phyloP scores from a whole-genome alignment of 108 stramenopile species.

The Skeletonema marinoi region DNA sequence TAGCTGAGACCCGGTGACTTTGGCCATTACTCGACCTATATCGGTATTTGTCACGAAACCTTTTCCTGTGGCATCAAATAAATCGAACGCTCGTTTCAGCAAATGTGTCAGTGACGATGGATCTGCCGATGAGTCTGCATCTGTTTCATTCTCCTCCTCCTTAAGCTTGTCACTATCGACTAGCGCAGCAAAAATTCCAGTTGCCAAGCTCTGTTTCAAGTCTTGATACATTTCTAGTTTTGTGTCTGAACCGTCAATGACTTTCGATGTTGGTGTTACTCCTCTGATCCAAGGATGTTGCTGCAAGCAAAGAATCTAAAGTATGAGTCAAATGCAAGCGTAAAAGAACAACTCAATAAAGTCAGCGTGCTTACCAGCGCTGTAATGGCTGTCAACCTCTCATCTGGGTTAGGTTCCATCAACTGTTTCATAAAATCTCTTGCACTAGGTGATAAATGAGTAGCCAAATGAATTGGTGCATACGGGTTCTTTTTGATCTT shows the following conservation, averaged over 20 bases:
- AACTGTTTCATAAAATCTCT: conserved; percentile 52
- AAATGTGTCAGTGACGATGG: conserved; percentile 46
- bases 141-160: background rate
- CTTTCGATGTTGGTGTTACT: conserved; percentile 64
- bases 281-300: conserved; percentile 65
- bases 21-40: conserved; percentile 66
- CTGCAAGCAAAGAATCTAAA: background rate
- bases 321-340: background rate
- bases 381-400: conserved; percentile 49
- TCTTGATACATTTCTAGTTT: conserved; percentile 74
- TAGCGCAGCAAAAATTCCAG: conserved; percentile 76
- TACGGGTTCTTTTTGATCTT: conserved; percentile 39
- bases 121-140: conserved; percentile 9
- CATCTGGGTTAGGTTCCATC: conserved; percentile 49
- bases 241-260: conserved; percentile 67
- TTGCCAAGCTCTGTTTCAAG: conserved; percentile 62
- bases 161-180: conserved; percentile 43
- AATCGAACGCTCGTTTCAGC: conserved; percentile 71
- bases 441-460: conserved; percentile 61
- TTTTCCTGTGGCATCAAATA: conserved; percentile 70
- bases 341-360: background rate
- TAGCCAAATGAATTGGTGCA: conserved; percentile 45
- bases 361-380: conserved; percentile 20
- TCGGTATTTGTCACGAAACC: conserved; percentile 71
- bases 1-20: conserved; percentile 58